Evolutionary conservation across 2,329 filamentous ascomycete genomes (phyloP).

Genomic region (Myotisia sp.): DNA sequence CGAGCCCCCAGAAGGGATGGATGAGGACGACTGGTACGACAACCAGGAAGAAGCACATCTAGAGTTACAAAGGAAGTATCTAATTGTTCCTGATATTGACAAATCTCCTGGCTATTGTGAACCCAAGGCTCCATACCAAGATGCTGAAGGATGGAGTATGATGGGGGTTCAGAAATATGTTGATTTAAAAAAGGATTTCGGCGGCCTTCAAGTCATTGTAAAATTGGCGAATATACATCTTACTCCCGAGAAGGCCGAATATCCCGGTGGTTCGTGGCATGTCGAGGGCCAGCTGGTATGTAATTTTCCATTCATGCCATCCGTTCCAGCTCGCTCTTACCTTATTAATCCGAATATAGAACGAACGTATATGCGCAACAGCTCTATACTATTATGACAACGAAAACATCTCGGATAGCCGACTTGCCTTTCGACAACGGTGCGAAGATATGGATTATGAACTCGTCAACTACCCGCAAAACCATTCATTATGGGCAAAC

Average conservation of each 20-base stretch:
- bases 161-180: too few relatives aligned
- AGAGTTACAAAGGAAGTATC: conserved; percentile 8
- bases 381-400: conserved; percentile 49
- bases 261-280: conserved; percentile 31
- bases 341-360: too few relatives aligned
- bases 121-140: not conserved
- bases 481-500: conserved; percentile 8
- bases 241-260: conserved; percentile 42
- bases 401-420: conserved; percentile 44
- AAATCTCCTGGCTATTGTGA: conserved; percentile 13
- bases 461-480: conserved; percentile 20
- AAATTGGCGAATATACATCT: conserved; percentile 49
- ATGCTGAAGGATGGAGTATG: too few relatives aligned
- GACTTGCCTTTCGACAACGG: conserved; percentile 38
- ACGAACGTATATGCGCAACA: conserved; percentile 51
- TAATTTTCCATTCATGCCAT: too few relatives aligned
- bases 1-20: too few relatives aligned
- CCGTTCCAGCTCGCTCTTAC: too few relatives aligned
- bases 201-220: conserved; percentile 47
- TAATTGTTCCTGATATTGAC: conserved; percentile 12
- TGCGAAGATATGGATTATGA: conserved; percentile 17
- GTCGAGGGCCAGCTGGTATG: conserved; percentile 36
- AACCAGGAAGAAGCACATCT: conserved; percentile 4
- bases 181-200: conserved; percentile 18
- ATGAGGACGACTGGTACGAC: too few relatives aligned